Evolutionary conservation across 1,139 yeast species (phyloP), one percentile per base, ranked within the genome.

Genomic region (Hyphopichia buzzinii): DNA sequence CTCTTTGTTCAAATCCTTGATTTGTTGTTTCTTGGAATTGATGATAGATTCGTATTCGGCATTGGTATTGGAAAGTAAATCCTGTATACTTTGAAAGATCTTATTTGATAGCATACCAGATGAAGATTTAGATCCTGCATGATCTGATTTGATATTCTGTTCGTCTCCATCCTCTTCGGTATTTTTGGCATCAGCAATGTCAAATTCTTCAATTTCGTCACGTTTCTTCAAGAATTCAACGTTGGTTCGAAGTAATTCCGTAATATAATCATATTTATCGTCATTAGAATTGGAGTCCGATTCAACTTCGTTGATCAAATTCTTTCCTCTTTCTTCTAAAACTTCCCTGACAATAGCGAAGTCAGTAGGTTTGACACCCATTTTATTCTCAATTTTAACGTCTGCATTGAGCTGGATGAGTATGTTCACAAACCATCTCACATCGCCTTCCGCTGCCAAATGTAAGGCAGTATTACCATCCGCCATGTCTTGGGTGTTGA

Each of bases 391-490:
- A 31, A 87, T 68, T 28, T 72, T 71, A 3, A 87, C 78, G 53
- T 89, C 94, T 1, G 97, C 97, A 23, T 94, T 92, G 32, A 92
- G 81, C 46, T 84, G 95, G 17, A 92, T 56, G 37, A 92, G 70
- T 37, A 88, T 81, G 41, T 84, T 88, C 15, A 88, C 85, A 42
- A 92, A 80, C 61, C 90, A 81, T 46, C 77, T 79, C 49, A 85
- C 83, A 22, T 96, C 97, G 35, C 83, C 75, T 52, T 95, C 82
- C 0, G 96, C 94, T 0, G 97, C 97, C 41, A 89, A 78, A 56
- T 90, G 95, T 40, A 92, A 67, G 37, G 92, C 81, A 0, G 96
- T 88, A 53, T 90, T 95, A 28, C 97, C 98, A 48, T 83, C 82
- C 11, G 48, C 50, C 35, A 79, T 71, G 55, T 90, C 97, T 46